These are phyloP conservation scores for Cylindrodendrum hubeiense DNA, from an alignment of 2,329 filamentous ascomycete species.

Conservation along the genomic window DNA sequence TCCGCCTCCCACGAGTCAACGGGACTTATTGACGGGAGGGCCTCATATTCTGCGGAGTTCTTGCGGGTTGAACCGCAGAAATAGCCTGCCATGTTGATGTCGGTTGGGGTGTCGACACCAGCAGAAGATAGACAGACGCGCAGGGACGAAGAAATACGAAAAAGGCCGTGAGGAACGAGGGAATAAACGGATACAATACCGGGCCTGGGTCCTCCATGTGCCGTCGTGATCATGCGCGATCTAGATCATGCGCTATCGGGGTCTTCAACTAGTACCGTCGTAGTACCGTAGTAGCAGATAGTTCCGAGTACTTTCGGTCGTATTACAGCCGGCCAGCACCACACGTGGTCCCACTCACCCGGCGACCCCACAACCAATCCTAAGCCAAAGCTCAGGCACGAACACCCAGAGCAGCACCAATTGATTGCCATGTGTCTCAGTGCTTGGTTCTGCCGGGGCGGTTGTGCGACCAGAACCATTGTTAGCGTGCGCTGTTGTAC, in stretches of 20 bases:
- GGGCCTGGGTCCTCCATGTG: background rate
- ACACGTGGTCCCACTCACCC: slow-evolving; percentile 38
- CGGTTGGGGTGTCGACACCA: background rate
- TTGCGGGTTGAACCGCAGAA: slow-evolving; percentile 30
- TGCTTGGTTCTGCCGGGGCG: too few relatives aligned
- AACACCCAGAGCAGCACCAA: slow-evolving; percentile 13
- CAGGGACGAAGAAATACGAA: background rate
- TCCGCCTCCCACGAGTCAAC: background rate
- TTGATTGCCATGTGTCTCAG: background rate
- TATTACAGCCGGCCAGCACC: slow-evolving; percentile 33
- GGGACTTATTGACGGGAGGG: slow-evolving; percentile 11
- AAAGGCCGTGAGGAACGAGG: background rate
- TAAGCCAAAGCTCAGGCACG: slow-evolving; percentile 27
- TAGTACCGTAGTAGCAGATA: too few relatives aligned
- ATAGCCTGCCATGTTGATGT: slow-evolving; percentile 22
- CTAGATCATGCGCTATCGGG: slow-evolving; percentile 29
- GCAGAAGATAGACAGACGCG: background rate
- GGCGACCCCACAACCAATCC: slow-evolving; percentile 30
- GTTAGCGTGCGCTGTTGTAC: too few relatives aligned
- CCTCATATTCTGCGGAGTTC: slow-evolving; percentile 29
- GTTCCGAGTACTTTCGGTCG: slow-evolving; percentile 24
- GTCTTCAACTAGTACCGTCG: slow-evolving; percentile 14
- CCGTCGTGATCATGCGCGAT: slow-evolving; percentile 25
- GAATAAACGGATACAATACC: slow-evolving; percentile 9
- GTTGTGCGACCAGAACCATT: too few relatives aligned